These are phyloP conservation scores for Pelargonium myrrhifolium DNA, from an alignment of 441 rosid genomes.

Conservation along the genomic window DNA sequence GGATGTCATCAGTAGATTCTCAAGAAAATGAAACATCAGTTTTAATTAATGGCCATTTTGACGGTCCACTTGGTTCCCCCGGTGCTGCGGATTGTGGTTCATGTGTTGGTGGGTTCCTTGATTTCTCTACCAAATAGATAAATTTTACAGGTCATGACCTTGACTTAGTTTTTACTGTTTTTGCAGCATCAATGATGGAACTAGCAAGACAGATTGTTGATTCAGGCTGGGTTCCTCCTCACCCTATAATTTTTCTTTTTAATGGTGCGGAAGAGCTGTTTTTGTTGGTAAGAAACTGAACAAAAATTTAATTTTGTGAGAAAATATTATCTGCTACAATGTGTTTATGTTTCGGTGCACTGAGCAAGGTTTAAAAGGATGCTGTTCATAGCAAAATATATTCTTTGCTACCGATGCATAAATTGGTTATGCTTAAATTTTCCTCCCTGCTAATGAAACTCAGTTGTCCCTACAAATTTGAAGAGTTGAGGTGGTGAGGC, in stretches of 20 bases:
- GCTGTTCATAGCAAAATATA: neutral
- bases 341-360: neutral
- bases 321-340: neutral
- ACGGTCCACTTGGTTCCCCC: conserved; percentile 81
- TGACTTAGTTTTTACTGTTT: conserved; percentile 13
- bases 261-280: conserved; percentile 98
- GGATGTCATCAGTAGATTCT: conserved; percentile 67
- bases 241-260: conserved; percentile 80
- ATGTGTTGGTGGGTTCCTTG: conserved; percentile 72
- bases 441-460: neutral
- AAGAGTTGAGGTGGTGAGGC: too few species aligned
- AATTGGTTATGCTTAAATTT: neutral
- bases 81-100: conserved; percentile 99
- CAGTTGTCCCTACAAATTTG: neutral
- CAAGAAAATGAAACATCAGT: conserved; percentile 66
- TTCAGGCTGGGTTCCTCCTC: conserved; percentile 82
- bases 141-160: conserved; percentile 7
- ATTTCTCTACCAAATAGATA: conserved; percentile 8
- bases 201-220: conserved; percentile 73
- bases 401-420: neutral
- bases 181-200: conserved; percentile 87
- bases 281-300: conserved; percentile 53
- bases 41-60: conserved; percentile 90
- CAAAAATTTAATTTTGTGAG: neutral
- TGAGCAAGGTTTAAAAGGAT: neutral